Evolutionary conservation across 2,329 filamentous ascomycete genomes (phyloP), one percentile per base, ranked within the genome.

Genomic region (Capronia americana): DNA sequence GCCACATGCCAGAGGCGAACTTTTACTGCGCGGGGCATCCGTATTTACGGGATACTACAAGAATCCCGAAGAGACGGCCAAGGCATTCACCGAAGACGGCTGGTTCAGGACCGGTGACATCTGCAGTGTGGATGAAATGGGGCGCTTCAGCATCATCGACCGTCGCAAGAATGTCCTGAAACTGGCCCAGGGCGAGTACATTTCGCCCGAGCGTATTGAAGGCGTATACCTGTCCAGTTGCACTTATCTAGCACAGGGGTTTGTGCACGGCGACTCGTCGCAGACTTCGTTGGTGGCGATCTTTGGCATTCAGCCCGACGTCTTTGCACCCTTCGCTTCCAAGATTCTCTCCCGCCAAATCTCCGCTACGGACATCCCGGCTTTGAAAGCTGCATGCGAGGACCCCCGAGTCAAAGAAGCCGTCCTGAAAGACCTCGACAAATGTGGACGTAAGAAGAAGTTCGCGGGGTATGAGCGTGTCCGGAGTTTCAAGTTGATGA

Each of bases 121-220:
- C 71, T 92, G 88, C 75, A 87, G 89, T 70, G 84, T 99, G 26
- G 95, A 99, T 79, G 88, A 88, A 72, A 79, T 91, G 75, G 95
- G 95, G 69, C 92, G 93, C 67, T 90, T 98, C 83, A 89, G 87
- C 79, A 96, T 99, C 79, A 90, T 99, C 74, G 95, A 99, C 79
- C 93, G 95, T 74, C 90, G 93, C 81, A 99, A 99, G 90, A 98
- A 98, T 80, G 92, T 99, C n/a, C 88, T 99, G 76, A 99, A 99
- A 86, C 87, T 99, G 63, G 90, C 94, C 0, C 95, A 99, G 80
- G 95, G 95, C 78, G 95, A 99, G 82, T 99, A 99, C 81, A 92
- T 99, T 74, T 97, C 93, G 1, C 95, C 95, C 14, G 95, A 99
- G 82, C 92, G 93, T 64, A 92, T 99, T 75, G 95, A 99, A 83